These are phyloP conservation scores for Trypanosoma brucei DNA, from an alignment of 208 protist species.

Conservation along the genomic window DNA sequence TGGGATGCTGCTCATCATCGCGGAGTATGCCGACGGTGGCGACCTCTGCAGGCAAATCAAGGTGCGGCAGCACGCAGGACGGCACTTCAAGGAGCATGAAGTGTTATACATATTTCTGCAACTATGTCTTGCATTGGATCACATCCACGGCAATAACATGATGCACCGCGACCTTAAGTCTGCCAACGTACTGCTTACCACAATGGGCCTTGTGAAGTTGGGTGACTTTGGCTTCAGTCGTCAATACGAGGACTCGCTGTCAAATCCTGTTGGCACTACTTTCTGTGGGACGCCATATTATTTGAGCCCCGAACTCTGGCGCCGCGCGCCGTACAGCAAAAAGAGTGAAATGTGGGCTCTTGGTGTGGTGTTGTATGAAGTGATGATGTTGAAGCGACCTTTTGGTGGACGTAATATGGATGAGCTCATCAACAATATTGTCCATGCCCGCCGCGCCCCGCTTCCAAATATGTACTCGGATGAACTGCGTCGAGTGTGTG, in stretches of 20 bases:
- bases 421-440: slow-evolving; percentile 83
- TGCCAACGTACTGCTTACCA: slow-evolving; percentile 83
- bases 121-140: slow-evolving; percentile 76
- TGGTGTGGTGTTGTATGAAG: slow-evolving; percentile 81
- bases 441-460: slow-evolving; percentile 42
- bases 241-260: slow-evolving; percentile 83
- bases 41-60: slow-evolving; percentile 85
- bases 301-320: slow-evolving; percentile 90
- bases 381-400: slow-evolving; percentile 76
- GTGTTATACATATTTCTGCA: slow-evolving; percentile 84
- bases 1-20: slow-evolving; percentile 77
- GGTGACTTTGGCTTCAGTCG: slow-evolving; percentile 86
- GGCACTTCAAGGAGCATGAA: slow-evolving; percentile 84
- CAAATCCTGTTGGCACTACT: slow-evolving; percentile 78
- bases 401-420: slow-evolving; percentile 85
- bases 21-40: slow-evolving; percentile 85
- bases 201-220: slow-evolving; percentile 78
- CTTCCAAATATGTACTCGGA: slow-evolving; percentile 45
- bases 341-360: slow-evolving; percentile 93
- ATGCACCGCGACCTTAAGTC: slow-evolving; percentile 89
- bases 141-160: slow-evolving; percentile 88
- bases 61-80: slow-evolving; percentile 42
- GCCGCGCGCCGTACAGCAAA: slow-evolving; percentile 89
- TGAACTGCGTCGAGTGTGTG: slow-evolving; percentile 48
- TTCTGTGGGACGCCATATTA: slow-evolving; percentile 91